Evolutionary conservation across 768 basidiomycete genomes (phyloP).

Genomic region (Auricularia heimuer): DNA sequence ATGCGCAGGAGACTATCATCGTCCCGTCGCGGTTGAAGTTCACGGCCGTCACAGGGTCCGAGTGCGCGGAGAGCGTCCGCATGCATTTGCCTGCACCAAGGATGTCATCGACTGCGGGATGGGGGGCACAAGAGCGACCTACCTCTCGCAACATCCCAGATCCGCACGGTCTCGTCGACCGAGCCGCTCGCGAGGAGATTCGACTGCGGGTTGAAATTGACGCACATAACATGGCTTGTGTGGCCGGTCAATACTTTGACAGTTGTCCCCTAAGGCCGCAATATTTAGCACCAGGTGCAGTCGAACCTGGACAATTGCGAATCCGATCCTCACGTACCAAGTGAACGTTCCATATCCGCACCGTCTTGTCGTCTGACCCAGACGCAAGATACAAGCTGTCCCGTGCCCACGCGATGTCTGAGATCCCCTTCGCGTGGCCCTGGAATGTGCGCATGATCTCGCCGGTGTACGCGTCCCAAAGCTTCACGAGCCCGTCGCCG

Average conservation of each 20-base stretch:
- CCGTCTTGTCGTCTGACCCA: conserved; percentile 87
- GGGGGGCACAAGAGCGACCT: conserved; percentile 6
- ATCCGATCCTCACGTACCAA: conserved; percentile 26
- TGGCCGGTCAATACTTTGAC: conserved; percentile 72
- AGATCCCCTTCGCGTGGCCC: conserved; percentile 76
- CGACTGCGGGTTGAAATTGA: conserved; percentile 84
- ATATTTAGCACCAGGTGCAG: conserved; percentile 9
- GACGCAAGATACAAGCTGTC: conserved; percentile 80
- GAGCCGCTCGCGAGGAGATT: conserved; percentile 89
- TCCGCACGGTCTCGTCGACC: conserved; percentile 88
- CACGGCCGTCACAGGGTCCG: conserved; percentile 92
- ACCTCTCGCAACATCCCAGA: conserved; percentile 97
- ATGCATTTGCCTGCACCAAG: conserved; percentile 57
- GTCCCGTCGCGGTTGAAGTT: conserved; percentile 93
- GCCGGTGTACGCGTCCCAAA: conserved; percentile 69
- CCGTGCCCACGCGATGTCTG: conserved; percentile 81
- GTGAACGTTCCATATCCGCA: conserved; percentile 77
- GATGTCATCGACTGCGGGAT: not conserved
- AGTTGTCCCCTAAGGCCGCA: conserved; percentile 36
- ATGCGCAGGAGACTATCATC: conserved; percentile 86
- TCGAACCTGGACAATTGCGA: not conserved
- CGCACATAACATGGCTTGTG: conserved; percentile 89
- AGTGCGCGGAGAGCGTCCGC: conserved; percentile 87
- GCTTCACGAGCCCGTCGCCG: conserved; percentile 72
- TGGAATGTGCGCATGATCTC: conserved; percentile 61